A percentile compares a stretch with the other conserved stretches of the same genome.
phyloP scores from a whole-genome alignment of 225 moss, liverwort and hornwort species.

The Marchantia polymorpha region DNA sequence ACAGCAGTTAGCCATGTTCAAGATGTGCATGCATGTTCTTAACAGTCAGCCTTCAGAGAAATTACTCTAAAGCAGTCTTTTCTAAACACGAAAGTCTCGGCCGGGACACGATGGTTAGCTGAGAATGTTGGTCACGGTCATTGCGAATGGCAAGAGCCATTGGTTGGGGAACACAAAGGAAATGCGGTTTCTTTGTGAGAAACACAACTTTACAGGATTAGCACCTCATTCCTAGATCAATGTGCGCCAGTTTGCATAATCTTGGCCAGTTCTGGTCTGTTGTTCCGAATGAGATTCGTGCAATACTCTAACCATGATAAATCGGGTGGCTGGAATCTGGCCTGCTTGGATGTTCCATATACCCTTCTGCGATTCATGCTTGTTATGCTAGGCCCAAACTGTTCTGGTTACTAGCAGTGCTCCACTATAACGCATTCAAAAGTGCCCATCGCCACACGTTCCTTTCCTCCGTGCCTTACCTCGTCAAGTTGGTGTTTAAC shows the following conservation, averaged over 20 bases:
- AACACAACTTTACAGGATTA: background rate
- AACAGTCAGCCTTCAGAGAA: background rate
- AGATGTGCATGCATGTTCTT: background rate
- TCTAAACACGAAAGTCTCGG: background rate
- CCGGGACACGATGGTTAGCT: background rate
- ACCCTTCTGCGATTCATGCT: background rate
- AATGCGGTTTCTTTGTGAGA: background rate
- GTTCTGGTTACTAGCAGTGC: background rate
- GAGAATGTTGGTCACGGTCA: background rate
- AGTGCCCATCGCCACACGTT: background rate
- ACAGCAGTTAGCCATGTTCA: background rate
- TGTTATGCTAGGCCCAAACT: background rate
- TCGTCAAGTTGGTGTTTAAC: slow-evolving; percentile 25
- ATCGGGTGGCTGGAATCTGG: background rate
- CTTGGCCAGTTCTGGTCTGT: background rate
- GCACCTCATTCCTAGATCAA: background rate
- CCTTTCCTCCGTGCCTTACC: background rate
- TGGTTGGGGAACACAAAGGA: background rate
- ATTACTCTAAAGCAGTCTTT: too few relatives aligned
- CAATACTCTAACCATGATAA: background rate
- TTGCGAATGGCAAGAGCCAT: background rate
- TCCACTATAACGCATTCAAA: background rate
- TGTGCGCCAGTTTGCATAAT: background rate
- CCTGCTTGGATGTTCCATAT: background rate
- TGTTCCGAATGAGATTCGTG: background rate